A percentile compares a stretch with the other conserved stretches of the same genome.
These are phyloP conservation scores for Cicer bijugum DNA, from an alignment of 306 rosid species.

Conservation along the genomic window DNA sequence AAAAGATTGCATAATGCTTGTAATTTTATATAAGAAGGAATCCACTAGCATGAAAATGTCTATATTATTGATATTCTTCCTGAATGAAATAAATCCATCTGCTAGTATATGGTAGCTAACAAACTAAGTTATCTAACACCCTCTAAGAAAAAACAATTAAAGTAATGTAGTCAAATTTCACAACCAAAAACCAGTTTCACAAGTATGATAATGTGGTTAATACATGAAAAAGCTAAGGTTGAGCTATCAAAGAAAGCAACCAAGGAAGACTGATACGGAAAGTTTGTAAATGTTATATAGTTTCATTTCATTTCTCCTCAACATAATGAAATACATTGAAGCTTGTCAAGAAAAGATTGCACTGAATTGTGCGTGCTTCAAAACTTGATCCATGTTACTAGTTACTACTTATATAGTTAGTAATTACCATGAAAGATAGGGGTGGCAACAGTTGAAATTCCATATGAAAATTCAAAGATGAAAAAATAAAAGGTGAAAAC, in stretches of 20 bases:
- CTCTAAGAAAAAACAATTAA: not conserved
- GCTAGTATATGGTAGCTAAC: not conserved
- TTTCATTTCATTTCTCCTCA: constrained; percentile 2
- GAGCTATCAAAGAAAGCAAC: constrained; percentile 2
- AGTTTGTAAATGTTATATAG: not conserved
- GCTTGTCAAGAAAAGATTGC: not conserved
- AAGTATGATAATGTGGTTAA: not conserved
- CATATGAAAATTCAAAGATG: constrained; percentile 32
- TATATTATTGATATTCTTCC: not conserved
- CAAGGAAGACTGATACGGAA: not conserved
- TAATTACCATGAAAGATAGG: not conserved
- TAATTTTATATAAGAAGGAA: no score
- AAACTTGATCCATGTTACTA: constrained; percentile 5
- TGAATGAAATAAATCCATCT: not conserved
- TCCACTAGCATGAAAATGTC: no score
- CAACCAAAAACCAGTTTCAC: constrained; percentile 2
- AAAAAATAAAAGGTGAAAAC: not conserved
- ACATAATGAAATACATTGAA: not conserved
- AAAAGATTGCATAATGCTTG: no score
- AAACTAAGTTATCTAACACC: not conserved
- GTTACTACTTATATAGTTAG: not conserved
- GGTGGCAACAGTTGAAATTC: constrained; percentile 13
- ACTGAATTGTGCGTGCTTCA: not conserved
- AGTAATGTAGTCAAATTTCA: not conserved
- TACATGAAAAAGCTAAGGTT: not conserved